A percentile compares a stretch with the other conserved stretches of the same genome.
Conservation (phyloP, 305 asterid species). For the Fraxinus xanthoxyloides region DNA sequence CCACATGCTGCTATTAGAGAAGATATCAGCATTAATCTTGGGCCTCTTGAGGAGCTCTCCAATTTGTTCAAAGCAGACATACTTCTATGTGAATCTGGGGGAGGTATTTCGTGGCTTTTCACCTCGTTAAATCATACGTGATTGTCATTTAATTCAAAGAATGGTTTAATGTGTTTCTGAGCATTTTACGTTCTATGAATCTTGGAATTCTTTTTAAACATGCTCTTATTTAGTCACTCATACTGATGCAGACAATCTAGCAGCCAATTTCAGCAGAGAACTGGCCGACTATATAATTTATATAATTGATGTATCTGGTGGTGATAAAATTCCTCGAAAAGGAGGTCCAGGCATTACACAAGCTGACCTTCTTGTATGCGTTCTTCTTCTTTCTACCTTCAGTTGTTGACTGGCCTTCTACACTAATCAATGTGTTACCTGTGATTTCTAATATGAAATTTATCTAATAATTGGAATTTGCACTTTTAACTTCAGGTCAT, state of each 20-base stretch:
- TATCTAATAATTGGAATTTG: slow-evolving; percentile 1
- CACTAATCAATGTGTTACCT: background rate
- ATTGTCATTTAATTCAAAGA: background rate
- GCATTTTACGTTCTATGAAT: background rate
- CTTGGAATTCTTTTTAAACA: background rate
- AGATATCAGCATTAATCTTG: slow-evolving; percentile 92
- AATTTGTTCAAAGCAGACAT: slow-evolving; percentile 81
- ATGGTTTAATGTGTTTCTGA: background rate
- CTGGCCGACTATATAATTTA: slow-evolving; percentile 90
- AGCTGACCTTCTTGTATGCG: slow-evolving; percentile 87
- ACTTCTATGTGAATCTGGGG: slow-evolving; percentile 95
- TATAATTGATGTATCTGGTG: slow-evolving; percentile 88
- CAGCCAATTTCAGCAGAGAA: slow-evolving; percentile 96
- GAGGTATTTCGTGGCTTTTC: slow-evolving; percentile 48
- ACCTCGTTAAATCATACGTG: background rate
- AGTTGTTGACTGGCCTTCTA: background rate
- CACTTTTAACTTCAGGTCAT: slow-evolving; percentile 53
- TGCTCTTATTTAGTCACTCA: slow-evolving; percentile 8
- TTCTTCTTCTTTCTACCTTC: background rate
- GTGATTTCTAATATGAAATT: background rate
- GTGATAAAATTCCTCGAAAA: slow-evolving; percentile 96
- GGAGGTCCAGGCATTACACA: slow-evolving; percentile 99
- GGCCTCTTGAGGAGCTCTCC: slow-evolving; percentile 94
- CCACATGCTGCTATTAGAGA: slow-evolving; percentile 97
- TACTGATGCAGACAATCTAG: slow-evolving; percentile 69